phyloP scores from a whole-genome alignment of 1,139 yeast genomes.

The Zygoascus meyerae region DNA sequence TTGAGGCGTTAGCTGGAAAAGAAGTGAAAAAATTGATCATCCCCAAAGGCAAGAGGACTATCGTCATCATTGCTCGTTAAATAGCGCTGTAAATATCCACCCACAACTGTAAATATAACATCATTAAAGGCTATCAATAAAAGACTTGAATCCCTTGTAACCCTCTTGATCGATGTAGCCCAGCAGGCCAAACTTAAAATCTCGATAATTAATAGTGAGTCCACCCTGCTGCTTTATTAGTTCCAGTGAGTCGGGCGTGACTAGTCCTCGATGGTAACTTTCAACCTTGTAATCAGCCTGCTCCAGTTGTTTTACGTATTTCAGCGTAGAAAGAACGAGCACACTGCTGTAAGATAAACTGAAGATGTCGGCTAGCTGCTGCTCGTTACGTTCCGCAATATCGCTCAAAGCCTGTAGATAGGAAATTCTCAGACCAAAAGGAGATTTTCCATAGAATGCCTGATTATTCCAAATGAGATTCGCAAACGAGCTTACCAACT shows the following conservation, averaged over 20 bases:
- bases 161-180: conserved; percentile 17
- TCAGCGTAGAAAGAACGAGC: conserved; percentile 44
- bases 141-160: conserved; percentile 13
- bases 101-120: conserved; percentile 1
- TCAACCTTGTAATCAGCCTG: conserved; percentile 34
- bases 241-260: conserved; percentile 15
- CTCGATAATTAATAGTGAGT: conserved; percentile 16
- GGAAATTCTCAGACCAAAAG: neutral
- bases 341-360: conserved; percentile 53
- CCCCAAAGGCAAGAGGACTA: conserved; percentile 21
- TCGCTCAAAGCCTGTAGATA: neutral
- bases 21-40: conserved; percentile 19
- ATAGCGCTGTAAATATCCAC: neutral
- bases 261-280: conserved; percentile 44
- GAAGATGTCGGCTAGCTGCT: conserved; percentile 38
- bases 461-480: neutral
- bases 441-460: neutral
- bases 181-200: conserved; percentile 18
- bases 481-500: no score
- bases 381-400: conserved; percentile 1
- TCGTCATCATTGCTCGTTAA: conserved; percentile 18
- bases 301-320: conserved; percentile 45
- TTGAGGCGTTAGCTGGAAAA: conserved; percentile 19
- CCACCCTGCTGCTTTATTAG: conserved; percentile 15
- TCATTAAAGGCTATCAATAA: neutral